These are phyloP conservation scores for Mortierella sp. DNA, from an alignment of 371 early-diverging fungal genomes.

Conservation along the genomic window DNA sequence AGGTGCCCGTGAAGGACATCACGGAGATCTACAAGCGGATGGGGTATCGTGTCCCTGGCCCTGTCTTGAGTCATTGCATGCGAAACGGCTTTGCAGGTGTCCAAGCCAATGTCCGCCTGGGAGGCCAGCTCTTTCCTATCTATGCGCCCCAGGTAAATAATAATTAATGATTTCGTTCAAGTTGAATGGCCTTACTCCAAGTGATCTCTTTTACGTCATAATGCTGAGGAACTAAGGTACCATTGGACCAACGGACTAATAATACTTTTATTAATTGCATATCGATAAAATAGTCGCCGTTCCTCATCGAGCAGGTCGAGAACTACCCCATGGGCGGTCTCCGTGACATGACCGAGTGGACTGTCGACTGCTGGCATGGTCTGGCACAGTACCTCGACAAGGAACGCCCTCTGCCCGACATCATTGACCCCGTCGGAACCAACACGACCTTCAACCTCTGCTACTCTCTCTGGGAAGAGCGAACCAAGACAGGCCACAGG, in stretches of 20 bases:
- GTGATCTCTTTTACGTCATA: background rate
- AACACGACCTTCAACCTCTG: slow-evolving; percentile 39
- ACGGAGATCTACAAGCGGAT: slow-evolving; percentile 75
- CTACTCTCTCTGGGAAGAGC: slow-evolving; percentile 43
- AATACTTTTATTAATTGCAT: background rate
- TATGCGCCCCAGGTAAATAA: slow-evolving; percentile 62
- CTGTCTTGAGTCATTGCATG: slow-evolving; percentile 66
- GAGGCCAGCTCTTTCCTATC: slow-evolving; percentile 63
- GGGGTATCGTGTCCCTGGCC: slow-evolving; percentile 54
- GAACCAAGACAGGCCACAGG: slow-evolving; percentile 6
- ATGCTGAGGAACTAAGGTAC: too few species aligned
- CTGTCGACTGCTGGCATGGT: slow-evolving; percentile 73
- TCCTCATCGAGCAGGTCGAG: slow-evolving; percentile 78
- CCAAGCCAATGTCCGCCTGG: slow-evolving; percentile 65
- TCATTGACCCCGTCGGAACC: slow-evolving; percentile 8
- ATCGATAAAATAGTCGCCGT: slow-evolving; percentile 65
- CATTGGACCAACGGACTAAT: too few species aligned
- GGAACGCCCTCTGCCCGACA: slow-evolving; percentile 37
- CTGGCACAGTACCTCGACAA: slow-evolving; percentile 65
- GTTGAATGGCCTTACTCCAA: background rate
- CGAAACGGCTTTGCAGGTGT: slow-evolving; percentile 73
- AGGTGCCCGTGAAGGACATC: slow-evolving; percentile 82
- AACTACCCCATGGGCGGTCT: slow-evolving; percentile 81
- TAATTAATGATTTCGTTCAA: background rate
- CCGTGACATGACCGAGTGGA: slow-evolving; percentile 74